Evolutionary conservation across 2,329 filamentous ascomycete genomes (phyloP), one percentile per base, ranked within the genome.

Genomic region (Scytalidium sp.): DNA sequence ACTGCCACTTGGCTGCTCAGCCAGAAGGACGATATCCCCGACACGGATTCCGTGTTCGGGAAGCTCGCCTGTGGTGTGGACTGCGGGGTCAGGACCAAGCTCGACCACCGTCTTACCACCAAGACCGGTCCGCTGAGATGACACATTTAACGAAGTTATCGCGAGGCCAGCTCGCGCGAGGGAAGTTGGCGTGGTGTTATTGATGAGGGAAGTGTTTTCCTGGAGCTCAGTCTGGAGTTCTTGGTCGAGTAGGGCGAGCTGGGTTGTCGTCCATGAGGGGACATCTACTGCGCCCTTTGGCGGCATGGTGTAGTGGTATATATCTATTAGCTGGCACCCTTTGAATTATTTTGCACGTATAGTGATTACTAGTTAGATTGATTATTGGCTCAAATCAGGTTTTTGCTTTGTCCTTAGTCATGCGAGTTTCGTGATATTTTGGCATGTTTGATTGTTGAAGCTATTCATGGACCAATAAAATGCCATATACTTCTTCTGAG

Each of bases 21-120:
- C 79, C 32, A 93, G 78, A 2, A 86, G 75, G 19, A 93, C 87
- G 52, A 94, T 88, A 66, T 94, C 90, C 1, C 90, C 90, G 0
- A 82, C 78, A 2, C 88, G 77, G 46, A 94, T 72, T 21, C 87
- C 88, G 72, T 93, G 88, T 64, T 90, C 85, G 1, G 85, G 84
- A 19, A 93, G 71, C 54, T 83, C 81, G 1, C 74, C 69, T 19
- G 8, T 36, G 15, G 8, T 62, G 50, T 17, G 45, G 50, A 17
- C 45, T 45, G 90, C 88, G n/a, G 81, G 71, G 62, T 97, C 93
- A 0, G 83, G 74, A 15, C 73, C 72, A 5, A 99, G 82, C 67
- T 97, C 92, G 3, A 97, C 73, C 2, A 99, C 87, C 0, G 89
- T 90, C 56, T 90, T 88, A n/a, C 94, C 94, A 15, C 92, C 94